A percentile compares a stretch with the other conserved stretches of the same genome.
Conservation (phyloP, 2,329 filamentous ascomycete species). For the Botrytis pseudocinerea region DNA sequence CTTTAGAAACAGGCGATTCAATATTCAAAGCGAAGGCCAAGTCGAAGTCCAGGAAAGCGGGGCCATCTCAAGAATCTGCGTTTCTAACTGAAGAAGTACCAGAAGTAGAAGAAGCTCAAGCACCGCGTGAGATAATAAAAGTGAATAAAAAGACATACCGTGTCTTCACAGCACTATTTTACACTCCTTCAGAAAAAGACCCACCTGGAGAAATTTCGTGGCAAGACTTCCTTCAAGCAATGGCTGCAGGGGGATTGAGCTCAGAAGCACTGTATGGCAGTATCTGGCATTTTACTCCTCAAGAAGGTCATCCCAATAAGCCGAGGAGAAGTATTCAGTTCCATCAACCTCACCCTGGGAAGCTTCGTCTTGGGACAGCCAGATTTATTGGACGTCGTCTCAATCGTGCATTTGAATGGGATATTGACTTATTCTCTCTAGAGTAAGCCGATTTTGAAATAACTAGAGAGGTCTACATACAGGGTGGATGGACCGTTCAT, state of each 20-base stretch:
- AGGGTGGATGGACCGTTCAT: neutral
- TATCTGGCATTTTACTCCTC: neutral
- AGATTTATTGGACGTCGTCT: neutral
- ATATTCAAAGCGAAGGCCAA: neutral
- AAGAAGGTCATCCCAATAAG: neutral
- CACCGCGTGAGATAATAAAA: neutral
- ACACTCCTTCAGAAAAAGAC: constrained; percentile 1
- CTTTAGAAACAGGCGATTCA: neutral
- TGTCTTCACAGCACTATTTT: neutral
- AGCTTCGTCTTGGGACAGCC: neutral
- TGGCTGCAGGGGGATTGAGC: neutral
- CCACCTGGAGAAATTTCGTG: neutral
- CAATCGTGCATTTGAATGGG: neutral
- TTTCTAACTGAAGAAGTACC: neutral
- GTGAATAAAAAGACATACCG: neutral
- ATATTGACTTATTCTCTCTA: neutral
- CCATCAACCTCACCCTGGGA: constrained; percentile 7
- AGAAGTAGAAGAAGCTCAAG: neutral
- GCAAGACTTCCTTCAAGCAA: constrained; percentile 4
- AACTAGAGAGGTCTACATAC: neutral
- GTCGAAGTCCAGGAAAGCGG: neutral
- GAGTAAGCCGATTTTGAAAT: too few relatives aligned
- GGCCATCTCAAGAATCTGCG: too few relatives aligned
- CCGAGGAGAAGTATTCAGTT: constrained; percentile 2
- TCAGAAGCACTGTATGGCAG: neutral